phyloP scores from a whole-genome alignment of 345 rosid species.

The Populus deltoides region DNA sequence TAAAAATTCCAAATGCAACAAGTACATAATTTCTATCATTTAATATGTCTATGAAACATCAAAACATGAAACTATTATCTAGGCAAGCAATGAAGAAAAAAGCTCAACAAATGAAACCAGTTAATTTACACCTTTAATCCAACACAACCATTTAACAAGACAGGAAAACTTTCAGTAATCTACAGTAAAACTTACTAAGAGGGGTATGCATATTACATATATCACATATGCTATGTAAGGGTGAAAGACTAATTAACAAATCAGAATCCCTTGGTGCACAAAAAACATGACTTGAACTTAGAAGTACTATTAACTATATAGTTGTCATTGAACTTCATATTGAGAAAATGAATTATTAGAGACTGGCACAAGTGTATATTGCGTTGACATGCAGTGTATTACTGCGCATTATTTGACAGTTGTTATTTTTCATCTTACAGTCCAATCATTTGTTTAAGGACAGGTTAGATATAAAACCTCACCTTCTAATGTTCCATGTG shows the following conservation, averaged over 20 bases:
- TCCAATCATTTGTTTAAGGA: neutral
- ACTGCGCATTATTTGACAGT: neutral
- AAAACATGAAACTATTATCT: neutral
- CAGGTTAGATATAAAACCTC: slow-evolving; percentile 10
- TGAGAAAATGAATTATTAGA: neutral
- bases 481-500: slow-evolving; percentile 61
- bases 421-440: neutral
- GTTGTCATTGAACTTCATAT: neutral
- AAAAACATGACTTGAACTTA: neutral
- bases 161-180: neutral
- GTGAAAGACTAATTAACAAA: too few species aligned
- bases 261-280: neutral
- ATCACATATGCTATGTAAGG: too few species aligned
- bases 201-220: too few species aligned
- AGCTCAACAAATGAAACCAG: neutral
- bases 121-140: neutral
- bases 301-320: too few species aligned
- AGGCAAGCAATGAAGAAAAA: neutral
- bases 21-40: neutral
- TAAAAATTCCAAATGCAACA: neutral
- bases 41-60: neutral
- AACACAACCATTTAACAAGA: neutral
- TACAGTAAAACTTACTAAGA: neutral
- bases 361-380: neutral
- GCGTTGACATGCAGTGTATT: neutral